Conservation (phyloP, 73 alveolate genomes). For the Paramecium pentaurelia region DNA sequence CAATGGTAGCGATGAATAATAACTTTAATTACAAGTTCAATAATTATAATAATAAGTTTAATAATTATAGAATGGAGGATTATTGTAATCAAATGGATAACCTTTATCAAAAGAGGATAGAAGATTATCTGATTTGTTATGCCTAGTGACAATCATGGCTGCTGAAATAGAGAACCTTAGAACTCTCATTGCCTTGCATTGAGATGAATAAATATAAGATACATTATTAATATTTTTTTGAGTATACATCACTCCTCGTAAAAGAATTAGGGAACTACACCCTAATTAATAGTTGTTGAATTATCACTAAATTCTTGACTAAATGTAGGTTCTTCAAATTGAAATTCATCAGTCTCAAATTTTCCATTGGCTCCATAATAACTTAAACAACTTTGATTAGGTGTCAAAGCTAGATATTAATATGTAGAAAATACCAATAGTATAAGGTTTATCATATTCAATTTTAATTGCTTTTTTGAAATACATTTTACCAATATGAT, state of each 20-base stretch:
- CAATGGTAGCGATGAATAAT: neutral
- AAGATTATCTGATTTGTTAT: conserved; percentile 6
- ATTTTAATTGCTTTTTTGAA: conserved; percentile 3
- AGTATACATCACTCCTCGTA: conserved; percentile 8
- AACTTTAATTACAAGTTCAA: neutral
- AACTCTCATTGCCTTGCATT: neutral
- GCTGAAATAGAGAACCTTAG: conserved; percentile 35
- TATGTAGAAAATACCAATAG: neutral
- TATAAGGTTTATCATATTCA: neutral
- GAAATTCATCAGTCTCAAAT: conserved; percentile 18
- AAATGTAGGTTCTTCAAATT: neutral
- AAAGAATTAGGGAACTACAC: conserved; percentile 27
- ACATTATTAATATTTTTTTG: neutral
- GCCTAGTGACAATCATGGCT: conserved; percentile 21
- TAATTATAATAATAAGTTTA: neutral
- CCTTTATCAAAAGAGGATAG: neutral
- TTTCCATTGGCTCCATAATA: conserved; percentile 42
- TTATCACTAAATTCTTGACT: neutral
- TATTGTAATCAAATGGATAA: neutral
- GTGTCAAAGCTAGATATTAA: neutral
- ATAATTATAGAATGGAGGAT: neutral
- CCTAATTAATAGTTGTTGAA: conserved; percentile 23
- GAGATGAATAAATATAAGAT: neutral
- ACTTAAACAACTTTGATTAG: conserved; percentile 28
- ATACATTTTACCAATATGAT: conserved; percentile 10